These are phyloP conservation scores for Ganoderma sinense DNA, from an alignment of 1,284 basidiomycete genomes.

Conservation along the genomic window DNA sequence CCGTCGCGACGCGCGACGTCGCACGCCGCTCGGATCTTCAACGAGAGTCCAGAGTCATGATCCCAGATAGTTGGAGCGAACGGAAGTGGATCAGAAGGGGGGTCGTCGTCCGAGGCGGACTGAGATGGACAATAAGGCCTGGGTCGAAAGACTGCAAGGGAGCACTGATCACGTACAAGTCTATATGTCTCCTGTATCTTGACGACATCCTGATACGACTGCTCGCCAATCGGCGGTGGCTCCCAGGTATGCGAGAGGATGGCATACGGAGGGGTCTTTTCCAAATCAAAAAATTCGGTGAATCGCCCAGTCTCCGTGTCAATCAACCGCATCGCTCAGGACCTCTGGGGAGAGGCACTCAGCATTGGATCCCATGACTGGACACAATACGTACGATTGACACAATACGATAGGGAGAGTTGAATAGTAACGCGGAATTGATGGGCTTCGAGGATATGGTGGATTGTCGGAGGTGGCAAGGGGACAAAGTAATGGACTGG, in stretches of 20 bases:
- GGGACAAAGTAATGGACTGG: neutral
- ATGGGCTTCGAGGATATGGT: neutral
- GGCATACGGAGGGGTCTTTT: constrained; percentile 4
- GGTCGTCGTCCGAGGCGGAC: neutral
- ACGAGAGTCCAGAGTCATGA: neutral
- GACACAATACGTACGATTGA: neutral
- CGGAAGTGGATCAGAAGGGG: neutral
- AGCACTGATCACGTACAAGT: neutral
- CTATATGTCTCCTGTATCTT: neutral
- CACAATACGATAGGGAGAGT: too few relatives aligned
- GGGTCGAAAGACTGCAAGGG: neutral
- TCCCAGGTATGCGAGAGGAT: constrained; percentile 13
- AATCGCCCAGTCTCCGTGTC: neutral
- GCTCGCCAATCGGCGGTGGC: neutral
- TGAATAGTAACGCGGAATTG: neutral
- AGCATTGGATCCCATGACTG: neutral
- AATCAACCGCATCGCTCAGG: constrained; percentile 5
- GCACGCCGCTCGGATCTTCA: constrained; percentile 4
- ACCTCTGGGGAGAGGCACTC: neutral
- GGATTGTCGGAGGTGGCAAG: neutral
- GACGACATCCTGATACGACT: constrained; percentile 6
- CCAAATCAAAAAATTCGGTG: neutral
- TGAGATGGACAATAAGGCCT: neutral
- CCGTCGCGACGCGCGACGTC: neutral
- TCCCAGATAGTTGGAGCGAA: neutral